Evolutionary conservation across 2,329 filamentous ascomycete species (phyloP).

Genomic region (Monosporascus sp.): DNA sequence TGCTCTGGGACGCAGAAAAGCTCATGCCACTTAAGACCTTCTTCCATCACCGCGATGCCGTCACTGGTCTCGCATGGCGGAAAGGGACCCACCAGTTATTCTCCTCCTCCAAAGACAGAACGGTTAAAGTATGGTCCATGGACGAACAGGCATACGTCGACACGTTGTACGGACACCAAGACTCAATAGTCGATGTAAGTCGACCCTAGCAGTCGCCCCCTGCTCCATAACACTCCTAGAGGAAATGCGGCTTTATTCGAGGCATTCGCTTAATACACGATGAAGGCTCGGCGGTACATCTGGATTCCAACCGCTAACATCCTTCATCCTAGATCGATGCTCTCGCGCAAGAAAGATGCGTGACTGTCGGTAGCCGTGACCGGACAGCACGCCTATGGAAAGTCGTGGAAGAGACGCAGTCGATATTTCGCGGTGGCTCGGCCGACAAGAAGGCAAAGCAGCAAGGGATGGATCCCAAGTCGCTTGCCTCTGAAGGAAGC

Average conservation of each 20-base stretch:
- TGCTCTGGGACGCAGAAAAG: conserved; percentile 80
- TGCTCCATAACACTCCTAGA: neutral
- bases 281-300: no score
- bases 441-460: conserved; percentile 47
- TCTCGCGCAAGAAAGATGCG: conserved; percentile 78
- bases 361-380: conserved; percentile 87
- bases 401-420: conserved; percentile 88
- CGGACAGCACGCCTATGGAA: conserved; percentile 93
- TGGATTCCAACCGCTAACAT: neutral
- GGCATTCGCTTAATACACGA: no score
- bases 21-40: conserved; percentile 79
- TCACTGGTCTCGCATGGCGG: conserved; percentile 81
- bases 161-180: neutral
- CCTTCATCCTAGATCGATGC: conserved; percentile 61
- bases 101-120: conserved; percentile 84
- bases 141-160: conserved; percentile 82
- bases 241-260: neutral
- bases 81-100: conserved; percentile 88
- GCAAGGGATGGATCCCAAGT: conserved; percentile 41
- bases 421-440: conserved; percentile 81
- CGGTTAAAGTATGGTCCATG: conserved; percentile 91
- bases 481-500: conserved; percentile 68
- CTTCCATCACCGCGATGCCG: conserved; percentile 83
- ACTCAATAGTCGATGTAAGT: neutral
- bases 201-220: no score